Evolutionary conservation across 2,329 filamentous ascomycete genomes (phyloP).

Genomic region (Parastagonospora nodorum): DNA sequence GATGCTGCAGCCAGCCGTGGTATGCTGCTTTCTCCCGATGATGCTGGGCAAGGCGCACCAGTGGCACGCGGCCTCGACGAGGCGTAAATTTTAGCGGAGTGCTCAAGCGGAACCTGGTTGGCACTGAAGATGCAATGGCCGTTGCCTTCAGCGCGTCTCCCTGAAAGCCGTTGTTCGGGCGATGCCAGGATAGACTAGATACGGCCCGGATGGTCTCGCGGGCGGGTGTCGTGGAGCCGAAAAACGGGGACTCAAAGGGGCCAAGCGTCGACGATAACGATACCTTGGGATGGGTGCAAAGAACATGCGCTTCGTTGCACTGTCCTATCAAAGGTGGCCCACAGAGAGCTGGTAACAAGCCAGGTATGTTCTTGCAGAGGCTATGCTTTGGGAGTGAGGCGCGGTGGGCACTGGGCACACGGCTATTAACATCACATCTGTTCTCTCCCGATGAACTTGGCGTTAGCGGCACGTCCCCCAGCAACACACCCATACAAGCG

Average conservation of each 20-base stretch:
- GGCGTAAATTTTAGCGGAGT: conserved; percentile 38
- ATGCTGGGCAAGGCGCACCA: conserved; percentile 25
- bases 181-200: neutral
- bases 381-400: neutral
- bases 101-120: neutral
- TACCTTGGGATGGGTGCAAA: neutral
- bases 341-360: neutral
- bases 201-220: neutral
- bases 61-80: conserved; percentile 27
- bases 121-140: neutral
- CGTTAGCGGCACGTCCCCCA: conserved; percentile 3
- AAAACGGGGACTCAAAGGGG: neutral
- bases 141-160: conserved; percentile 1
- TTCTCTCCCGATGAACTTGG: conserved; percentile 1
- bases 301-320: neutral
- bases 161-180: neutral
- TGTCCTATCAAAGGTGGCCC: neutral
- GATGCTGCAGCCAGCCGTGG: conserved; percentile 26
- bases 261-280: neutral
- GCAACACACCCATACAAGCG: conserved; percentile 4
- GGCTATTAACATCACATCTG: conserved; percentile 5
- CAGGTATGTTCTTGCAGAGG: neutral
- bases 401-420: conserved; percentile 1
- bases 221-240: conserved; percentile 5
- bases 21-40: conserved; percentile 25